Conservation (phyloP, 345 rosid genomes). For the Lepidium sativum region DNA sequence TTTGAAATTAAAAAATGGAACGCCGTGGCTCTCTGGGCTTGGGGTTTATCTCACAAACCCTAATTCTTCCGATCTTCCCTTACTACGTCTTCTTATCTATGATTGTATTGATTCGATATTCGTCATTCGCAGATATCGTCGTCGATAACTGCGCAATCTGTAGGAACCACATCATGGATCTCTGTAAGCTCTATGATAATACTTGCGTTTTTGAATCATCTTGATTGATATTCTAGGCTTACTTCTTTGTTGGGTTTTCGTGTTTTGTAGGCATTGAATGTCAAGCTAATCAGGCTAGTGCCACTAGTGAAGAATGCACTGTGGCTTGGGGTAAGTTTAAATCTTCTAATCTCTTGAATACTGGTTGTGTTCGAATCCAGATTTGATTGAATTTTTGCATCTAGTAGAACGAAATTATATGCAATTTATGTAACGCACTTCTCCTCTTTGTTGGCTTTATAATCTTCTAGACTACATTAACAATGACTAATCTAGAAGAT, state of each 20-base stretch:
- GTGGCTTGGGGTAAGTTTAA: slow-evolving; percentile 74
- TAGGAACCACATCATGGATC: slow-evolving; percentile 84
- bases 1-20: slow-evolving; percentile 88
- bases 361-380: neutral
- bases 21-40: slow-evolving; percentile 84
- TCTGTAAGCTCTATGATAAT: slow-evolving; percentile 35
- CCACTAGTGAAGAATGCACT: slow-evolving; percentile 84
- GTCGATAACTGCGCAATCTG: slow-evolving; percentile 89
- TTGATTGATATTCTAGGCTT: neutral
- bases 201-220: neutral
- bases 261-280: slow-evolving; percentile 61
- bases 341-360: neutral
- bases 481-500: neutral
- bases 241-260: neutral
- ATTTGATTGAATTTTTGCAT: neutral
- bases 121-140: slow-evolving; percentile 54
- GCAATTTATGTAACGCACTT: no score
- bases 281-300: slow-evolving; percentile 78
- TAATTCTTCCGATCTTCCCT: slow-evolving; percentile 2
- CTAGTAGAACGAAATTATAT: neutral
- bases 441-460: no score
- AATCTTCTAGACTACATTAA: neutral
- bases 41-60: slow-evolving; percentile 42
- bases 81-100: neutral
- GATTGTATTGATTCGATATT: neutral